Base-by-base conservation (phyloP, 2,329 filamentous ascomycete genomes). In the Tolypocladium album region DNA sequence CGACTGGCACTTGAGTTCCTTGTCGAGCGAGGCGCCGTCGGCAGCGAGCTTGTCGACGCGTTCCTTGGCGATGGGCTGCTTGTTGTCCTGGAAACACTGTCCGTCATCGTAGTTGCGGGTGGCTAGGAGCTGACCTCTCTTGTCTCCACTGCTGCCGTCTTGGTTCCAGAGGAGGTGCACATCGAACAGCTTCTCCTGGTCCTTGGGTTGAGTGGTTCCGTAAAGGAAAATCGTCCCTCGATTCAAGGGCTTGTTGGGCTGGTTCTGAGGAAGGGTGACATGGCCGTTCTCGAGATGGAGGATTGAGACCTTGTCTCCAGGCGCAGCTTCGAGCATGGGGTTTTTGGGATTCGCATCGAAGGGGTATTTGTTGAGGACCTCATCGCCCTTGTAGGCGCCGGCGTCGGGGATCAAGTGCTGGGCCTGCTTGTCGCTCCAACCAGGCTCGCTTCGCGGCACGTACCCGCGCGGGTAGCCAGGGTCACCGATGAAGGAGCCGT, bases 61-160 rank as follows among this genome's bases (percentile, higher is more conserved):
- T 60, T 80, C 67, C 17, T 70, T 67, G 6, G 86, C 87, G 63
- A 91, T 85, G 27, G 67, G 58, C 3, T 77, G 76, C n/a, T 66
- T 66, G 71, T 91, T 92, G 68, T 84, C 74, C 76, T 97, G 89
- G 72, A 92, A 92, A 78, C 94, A 99, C 68, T 90, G 88, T 34
- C 88, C 89, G 67, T 99, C 94, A 68, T 97, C 94, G 71, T 86
- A 99, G 76, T 89, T 86, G 66, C 90, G 86, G 1, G 84, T 88
- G 0, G 88, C 85, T 43, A 97, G 77, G 15, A 97, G 85, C 50
- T 79, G 78, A 39, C 94, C 94, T 47, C 88, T 85, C 56, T 83
- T 80, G 70, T 97, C 87, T 27, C 92, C 93, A 24, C 92, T 92
- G 7, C 82, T 88, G 62, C 92, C 92, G 60, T 90, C 86, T 22